These are phyloP conservation scores for Boechera divaricarpa DNA, from an alignment of 345 rosid species.

Conservation along the genomic window DNA sequence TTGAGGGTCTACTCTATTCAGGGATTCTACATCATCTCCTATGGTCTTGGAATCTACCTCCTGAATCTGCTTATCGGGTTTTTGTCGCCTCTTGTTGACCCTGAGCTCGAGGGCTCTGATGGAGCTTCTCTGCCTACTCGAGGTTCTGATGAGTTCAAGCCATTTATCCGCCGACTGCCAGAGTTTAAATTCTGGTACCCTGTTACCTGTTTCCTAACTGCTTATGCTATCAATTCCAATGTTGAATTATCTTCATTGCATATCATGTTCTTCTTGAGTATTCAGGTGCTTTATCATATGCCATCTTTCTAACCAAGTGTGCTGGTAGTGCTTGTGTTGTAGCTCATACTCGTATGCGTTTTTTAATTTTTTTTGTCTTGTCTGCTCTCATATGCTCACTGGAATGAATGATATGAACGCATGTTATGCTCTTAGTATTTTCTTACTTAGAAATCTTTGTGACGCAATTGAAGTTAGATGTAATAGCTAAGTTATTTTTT, in stretches of 20 bases:
- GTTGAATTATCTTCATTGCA: not conserved
- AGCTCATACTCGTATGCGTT: too few species aligned
- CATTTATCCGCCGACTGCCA: conserved; percentile 91
- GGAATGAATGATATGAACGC: too few species aligned
- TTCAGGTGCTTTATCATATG: not conserved
- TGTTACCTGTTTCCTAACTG: not conserved
- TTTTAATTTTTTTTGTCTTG: too few species aligned
- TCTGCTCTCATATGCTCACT: too few species aligned
- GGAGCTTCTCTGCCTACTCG: conserved; percentile 88
- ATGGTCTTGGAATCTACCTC: conserved; percentile 91
- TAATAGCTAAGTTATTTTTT: not conserved
- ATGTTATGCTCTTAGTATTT: too few species aligned
- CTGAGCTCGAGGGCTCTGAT: conserved; percentile 64
- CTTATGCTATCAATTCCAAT: not conserved
- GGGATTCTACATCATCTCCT: conserved; percentile 88
- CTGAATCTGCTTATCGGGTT: conserved; percentile 92
- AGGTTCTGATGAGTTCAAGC: conserved; percentile 97
- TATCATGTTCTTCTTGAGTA: conserved; percentile 5
- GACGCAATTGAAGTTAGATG: not conserved
- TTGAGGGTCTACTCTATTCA: conserved; percentile 73
- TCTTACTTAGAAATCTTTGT: not conserved
- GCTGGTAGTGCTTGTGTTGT: not conserved
- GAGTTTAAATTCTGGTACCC: conserved; percentile 91
- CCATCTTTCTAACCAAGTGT: not conserved
- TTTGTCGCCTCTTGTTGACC: conserved; percentile 92